Evolutionary conservation across 805 yeast species (phyloP).

Genomic region (Ogataea minuta): DNA sequence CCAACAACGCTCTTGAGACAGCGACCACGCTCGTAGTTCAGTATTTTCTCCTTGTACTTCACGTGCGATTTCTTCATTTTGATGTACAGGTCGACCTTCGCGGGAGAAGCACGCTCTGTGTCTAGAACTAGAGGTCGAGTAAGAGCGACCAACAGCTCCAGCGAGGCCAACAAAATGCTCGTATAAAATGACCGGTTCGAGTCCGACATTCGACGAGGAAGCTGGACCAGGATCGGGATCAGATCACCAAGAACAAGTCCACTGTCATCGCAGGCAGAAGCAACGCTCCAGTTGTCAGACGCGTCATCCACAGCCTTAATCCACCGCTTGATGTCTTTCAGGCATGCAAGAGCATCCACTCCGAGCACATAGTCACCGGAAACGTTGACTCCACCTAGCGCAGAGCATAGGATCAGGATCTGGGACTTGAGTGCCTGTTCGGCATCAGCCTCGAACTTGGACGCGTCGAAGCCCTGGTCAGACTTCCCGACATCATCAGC

Average conservation of each 20-base stretch:
- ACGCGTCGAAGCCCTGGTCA: constrained; percentile 6
- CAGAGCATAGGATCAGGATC: constrained; percentile 77
- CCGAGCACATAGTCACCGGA: constrained; percentile 68
- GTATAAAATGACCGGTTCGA: constrained; percentile 44
- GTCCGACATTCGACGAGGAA: constrained; percentile 40
- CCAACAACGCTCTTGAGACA: constrained; percentile 69
- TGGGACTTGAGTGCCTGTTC: constrained; percentile 57
- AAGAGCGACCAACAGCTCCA: constrained; percentile 78
- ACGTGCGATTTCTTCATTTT: constrained; percentile 66
- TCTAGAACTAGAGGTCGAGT: constrained; percentile 82
- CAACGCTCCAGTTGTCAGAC: constrained; percentile 71
- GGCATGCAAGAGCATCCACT: constrained; percentile 81
- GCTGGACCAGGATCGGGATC: constrained; percentile 67
- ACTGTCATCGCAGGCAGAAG: constrained; percentile 81
- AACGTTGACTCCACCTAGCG: constrained; percentile 87
- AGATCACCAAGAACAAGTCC: constrained; percentile 73
- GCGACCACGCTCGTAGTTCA: constrained; percentile 56
- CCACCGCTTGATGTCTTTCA: constrained; percentile 88
- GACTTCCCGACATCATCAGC: constrained; percentile 8
- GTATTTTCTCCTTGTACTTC: constrained; percentile 64
- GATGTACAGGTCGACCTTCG: constrained; percentile 56
- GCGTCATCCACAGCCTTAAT: constrained; percentile 77
- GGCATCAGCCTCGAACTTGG: constrained; percentile 19
- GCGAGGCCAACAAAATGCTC: constrained; percentile 63
- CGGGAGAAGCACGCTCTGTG: constrained; percentile 52